Evolutionary conservation across 306 rosid species (phyloP).

Genomic region (Medicago ruthenica): DNA sequence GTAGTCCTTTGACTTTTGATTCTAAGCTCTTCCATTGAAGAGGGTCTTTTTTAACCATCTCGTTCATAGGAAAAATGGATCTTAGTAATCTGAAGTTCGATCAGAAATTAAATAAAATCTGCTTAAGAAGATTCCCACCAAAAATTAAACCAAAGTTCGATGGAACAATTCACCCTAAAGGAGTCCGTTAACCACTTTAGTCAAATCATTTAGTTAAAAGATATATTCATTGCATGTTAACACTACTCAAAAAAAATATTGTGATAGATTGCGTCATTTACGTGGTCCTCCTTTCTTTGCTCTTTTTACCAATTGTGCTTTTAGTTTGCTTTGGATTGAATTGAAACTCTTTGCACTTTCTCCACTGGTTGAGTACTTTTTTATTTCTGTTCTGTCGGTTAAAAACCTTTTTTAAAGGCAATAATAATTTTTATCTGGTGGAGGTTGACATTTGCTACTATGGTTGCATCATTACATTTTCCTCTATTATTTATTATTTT

Average conservation of each 20-base stretch:
- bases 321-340: background rate
- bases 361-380: background rate
- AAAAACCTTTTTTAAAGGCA: constrained; percentile 19
- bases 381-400: constrained; percentile 17
- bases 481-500: background rate
- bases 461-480: constrained; percentile 11
- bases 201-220: too few relatives aligned
- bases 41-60: too few relatives aligned
- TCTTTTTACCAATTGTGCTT: background rate
- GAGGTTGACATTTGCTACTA: constrained; percentile 34
- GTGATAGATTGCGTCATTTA: constrained; percentile 3
- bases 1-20: too few relatives aligned
- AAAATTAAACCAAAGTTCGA: too few relatives aligned
- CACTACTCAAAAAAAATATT: background rate
- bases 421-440: constrained; percentile 27
- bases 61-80: too few relatives aligned
- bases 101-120: too few relatives aligned
- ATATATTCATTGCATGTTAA: background rate
- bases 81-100: too few relatives aligned
- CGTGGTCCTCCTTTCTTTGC: background rate
- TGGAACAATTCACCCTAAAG: too few relatives aligned
- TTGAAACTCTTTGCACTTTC: constrained; percentile 24
- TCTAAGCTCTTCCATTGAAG: too few relatives aligned
- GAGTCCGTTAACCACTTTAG: too few relatives aligned
- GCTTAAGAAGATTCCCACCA: too few relatives aligned